Percentiles rank a stretch among this genome's conserved stretches.
Conservation (phyloP, 306 rosid species). For the Pterocarpus macrocarpus region DNA sequence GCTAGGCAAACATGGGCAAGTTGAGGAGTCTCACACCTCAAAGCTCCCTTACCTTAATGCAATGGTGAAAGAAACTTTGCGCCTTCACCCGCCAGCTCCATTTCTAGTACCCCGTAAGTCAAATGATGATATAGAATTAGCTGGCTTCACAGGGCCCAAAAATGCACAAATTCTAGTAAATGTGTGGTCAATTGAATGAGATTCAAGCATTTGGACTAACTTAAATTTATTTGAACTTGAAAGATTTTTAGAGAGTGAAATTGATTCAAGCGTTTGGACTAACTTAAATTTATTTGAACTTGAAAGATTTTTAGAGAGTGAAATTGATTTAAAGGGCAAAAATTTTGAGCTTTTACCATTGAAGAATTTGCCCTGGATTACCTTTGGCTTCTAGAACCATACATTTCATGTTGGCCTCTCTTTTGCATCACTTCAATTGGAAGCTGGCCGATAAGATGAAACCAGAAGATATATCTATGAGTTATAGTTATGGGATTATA, state of each 20-base stretch:
- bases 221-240: conserved; percentile 45
- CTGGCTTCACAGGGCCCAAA: conserved; percentile 39
- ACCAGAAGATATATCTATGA: too few species aligned
- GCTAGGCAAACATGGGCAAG: background rate
- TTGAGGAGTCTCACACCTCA: conserved; percentile 36
- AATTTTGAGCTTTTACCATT: conserved; percentile 37
- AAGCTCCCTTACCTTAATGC: conserved; percentile 44
- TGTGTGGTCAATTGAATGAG: conserved; percentile 49
- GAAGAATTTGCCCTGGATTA: conserved; percentile 41
- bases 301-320: conserved; percentile 45
- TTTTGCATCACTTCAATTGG: background rate
- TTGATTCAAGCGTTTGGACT: conserved; percentile 42
- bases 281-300: conserved; percentile 42
- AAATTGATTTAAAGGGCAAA: conserved; percentile 42
- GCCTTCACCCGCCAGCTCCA: conserved; percentile 50
- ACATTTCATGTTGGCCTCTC: conserved; percentile 32
- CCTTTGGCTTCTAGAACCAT: conserved; percentile 26
- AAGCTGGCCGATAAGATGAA: too few species aligned
- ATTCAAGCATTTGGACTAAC: conserved; percentile 41
- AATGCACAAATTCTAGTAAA: conserved; percentile 37
- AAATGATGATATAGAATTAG: background rate
- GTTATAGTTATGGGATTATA: too few species aligned
- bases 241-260: conserved; percentile 42
- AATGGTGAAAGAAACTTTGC: conserved; percentile 40
- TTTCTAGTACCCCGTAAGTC: conserved; percentile 44